A percentile compares a stretch with the other conserved stretches of the same genome.
phyloP scores from a whole-genome alignment of 768 basidiomycete genomes.

The Rhizopogon roseolus region DNA sequence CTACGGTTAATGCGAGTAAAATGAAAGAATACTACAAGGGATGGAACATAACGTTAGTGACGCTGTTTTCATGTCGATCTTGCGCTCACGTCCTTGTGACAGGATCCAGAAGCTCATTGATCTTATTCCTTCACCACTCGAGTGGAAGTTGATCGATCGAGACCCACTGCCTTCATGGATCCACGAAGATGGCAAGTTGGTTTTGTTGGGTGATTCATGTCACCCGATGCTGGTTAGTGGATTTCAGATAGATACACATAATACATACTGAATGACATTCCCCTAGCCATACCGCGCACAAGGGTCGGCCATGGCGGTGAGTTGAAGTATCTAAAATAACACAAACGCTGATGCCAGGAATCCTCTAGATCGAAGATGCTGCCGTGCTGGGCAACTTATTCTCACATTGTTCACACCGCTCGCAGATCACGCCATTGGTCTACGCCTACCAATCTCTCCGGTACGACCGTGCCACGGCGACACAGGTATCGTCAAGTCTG shows the following conservation, averaged over 20 bases:
- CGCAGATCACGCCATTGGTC: conserved; percentile 44
- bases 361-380: conserved; percentile 28
- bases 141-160: conserved; percentile 46
- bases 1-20: conserved; percentile 35
- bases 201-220: conserved; percentile 49
- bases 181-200: conserved; percentile 37
- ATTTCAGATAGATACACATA: background rate
- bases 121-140: conserved; percentile 40
- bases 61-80: background rate
- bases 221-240: conserved; percentile 47
- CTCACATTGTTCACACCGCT: conserved; percentile 36
- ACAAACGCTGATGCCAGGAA: conserved; percentile 4
- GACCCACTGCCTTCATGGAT: conserved; percentile 45
- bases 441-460: conserved; percentile 51
- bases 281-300: conserved; percentile 48
- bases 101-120: conserved; percentile 43
- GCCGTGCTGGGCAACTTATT: conserved; percentile 44
- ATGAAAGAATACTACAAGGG: conserved; percentile 42
- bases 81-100: background rate
- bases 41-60: conserved; percentile 44
- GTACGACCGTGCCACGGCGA: conserved; percentile 41
- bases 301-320: conserved; percentile 52
- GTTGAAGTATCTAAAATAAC: conserved; percentile 1
- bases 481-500: conserved; percentile 43
- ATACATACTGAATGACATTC: background rate